A percentile compares a stretch with the other conserved stretches of the same genome.
These are phyloP conservation scores for Vigna mungo DNA, from an alignment of 306 rosid species.

Conservation along the genomic window DNA sequence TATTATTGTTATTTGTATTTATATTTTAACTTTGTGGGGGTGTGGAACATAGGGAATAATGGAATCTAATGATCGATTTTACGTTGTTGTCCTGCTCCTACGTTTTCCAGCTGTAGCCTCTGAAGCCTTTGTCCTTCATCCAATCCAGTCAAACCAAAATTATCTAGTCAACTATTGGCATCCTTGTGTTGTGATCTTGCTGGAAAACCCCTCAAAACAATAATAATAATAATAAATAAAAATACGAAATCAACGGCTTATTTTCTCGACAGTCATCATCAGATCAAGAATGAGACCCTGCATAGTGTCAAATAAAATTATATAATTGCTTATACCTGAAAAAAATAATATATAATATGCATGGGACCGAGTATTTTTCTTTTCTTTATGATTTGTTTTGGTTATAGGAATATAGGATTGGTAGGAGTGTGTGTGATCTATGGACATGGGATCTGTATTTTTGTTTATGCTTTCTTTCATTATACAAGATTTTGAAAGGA, in stretches of 20 bases:
- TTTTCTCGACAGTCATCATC: conserved; percentile 36
- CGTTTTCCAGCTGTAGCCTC: conserved; percentile 87
- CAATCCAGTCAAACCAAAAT: conserved; percentile 68
- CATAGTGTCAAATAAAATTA: conserved; percentile 18
- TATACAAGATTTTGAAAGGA: too few species aligned
- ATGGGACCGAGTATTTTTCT: not conserved
- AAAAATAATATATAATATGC: not conserved
- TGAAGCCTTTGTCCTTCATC: conserved; percentile 46
- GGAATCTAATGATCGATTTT: conserved; percentile 96
- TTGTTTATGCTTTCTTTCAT: not conserved
- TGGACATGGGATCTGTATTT: not conserved
- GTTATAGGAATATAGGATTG: not conserved
- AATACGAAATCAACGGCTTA: conserved; percentile 50
- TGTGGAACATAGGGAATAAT: conserved; percentile 84
- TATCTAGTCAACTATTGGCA: conserved; percentile 59
- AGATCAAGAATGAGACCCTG: conserved; percentile 41
- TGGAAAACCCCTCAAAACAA: conserved; percentile 40
- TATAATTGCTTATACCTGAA: not conserved
- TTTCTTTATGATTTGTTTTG: not conserved
- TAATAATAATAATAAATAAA: not conserved
- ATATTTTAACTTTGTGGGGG: conserved; percentile 33
- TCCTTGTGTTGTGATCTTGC: conserved; percentile 71
- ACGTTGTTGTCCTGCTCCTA: conserved; percentile 88
- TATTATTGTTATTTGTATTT: not conserved
- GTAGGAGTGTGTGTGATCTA: conserved; percentile 1